Conservation (phyloP, 1,139 yeast genomes). For the Geotrichum carabidarum region DNA sequence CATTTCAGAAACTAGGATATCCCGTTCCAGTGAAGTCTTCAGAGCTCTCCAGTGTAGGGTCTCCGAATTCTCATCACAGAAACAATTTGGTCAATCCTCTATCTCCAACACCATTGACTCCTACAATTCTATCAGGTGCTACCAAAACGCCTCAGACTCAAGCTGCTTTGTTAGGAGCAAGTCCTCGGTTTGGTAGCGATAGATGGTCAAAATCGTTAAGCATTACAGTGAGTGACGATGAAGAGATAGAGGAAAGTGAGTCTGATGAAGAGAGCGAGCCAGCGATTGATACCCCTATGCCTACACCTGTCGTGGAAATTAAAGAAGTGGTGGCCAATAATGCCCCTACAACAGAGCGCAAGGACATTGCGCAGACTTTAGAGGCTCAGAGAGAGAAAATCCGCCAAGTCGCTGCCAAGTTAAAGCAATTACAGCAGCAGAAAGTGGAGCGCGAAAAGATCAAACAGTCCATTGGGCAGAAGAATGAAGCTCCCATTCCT, state of each 20-base stretch:
- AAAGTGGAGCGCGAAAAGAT: neutral
- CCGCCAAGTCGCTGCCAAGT: conserved; percentile 6
- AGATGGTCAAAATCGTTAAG: conserved; percentile 15
- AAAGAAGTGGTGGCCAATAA: neutral
- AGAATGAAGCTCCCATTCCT: neutral
- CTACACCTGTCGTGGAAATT: neutral
- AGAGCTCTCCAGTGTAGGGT: neutral
- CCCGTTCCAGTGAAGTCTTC: neutral
- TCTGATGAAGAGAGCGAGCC: neutral
- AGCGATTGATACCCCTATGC: neutral
- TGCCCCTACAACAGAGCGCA: neutral
- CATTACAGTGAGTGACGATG: conserved; percentile 7
- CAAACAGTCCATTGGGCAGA: neutral
- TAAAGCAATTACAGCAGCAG: conserved; percentile 4
- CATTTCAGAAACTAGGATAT: conserved; percentile 6
- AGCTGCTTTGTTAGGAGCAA: neutral
- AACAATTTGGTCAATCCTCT: neutral
- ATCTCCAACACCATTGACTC: neutral
- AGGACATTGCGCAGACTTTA: neutral
- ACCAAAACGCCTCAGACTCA: neutral
- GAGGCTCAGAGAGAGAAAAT: conserved; percentile 12
- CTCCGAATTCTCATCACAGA: neutral
- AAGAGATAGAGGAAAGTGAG: neutral
- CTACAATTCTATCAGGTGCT: neutral
- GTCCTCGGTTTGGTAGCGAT: conserved; percentile 15